These are phyloP conservation scores for Chlorencoelia australis DNA, from an alignment of 2,329 filamentous ascomycete genomes.

Conservation along the genomic window DNA sequence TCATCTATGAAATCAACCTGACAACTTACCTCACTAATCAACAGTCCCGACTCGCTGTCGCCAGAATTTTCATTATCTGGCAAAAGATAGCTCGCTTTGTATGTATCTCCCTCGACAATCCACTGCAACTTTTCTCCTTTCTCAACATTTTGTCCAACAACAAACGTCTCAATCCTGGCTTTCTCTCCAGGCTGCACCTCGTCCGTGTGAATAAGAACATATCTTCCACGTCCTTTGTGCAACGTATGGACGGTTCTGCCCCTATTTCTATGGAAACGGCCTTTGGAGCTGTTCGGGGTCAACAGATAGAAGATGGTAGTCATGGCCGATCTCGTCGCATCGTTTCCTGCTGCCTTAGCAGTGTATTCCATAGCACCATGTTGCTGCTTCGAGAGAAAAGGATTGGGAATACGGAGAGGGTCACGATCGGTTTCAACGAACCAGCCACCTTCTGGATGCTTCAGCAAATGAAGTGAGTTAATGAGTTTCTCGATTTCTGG, in stretches of 20 bases:
- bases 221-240: background rate
- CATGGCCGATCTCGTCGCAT: background rate
- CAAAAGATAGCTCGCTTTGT: slow-evolving; percentile 14
- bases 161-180: slow-evolving; percentile 42
- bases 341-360: background rate
- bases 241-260: background rate
- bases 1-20: background rate
- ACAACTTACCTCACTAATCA: background rate
- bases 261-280: background rate
- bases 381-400: background rate
- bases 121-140: slow-evolving; percentile 51
- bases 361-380: background rate
- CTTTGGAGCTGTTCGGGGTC: background rate
- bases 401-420: background rate
- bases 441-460: background rate
- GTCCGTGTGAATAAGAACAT: background rate
- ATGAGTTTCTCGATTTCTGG: background rate
- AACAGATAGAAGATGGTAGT: background rate
- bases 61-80: background rate
- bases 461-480: background rate
- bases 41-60: background rate
- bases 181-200: background rate
- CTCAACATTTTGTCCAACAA: slow-evolving; percentile 46
- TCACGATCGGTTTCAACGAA: background rate
- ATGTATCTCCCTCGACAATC: slow-evolving; percentile 55